Evolutionary conservation across 2,329 filamentous ascomycete genomes (phyloP), one percentile per base, ranked within the genome.

Genomic region (Xylaria sp.): DNA sequence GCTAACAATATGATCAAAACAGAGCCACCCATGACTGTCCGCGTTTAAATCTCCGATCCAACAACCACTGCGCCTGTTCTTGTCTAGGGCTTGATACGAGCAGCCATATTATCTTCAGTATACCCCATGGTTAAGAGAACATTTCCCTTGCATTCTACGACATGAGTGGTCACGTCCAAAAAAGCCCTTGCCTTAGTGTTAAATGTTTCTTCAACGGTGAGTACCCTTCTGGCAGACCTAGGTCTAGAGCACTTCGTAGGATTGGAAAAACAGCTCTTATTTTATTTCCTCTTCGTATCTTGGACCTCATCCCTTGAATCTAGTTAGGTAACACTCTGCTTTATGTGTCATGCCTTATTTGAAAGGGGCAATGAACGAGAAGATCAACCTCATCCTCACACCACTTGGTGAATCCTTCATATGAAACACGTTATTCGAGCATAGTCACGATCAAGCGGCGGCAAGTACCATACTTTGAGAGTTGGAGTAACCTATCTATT

Each of bases 171-270:
- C 25, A 29, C 32, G 37, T 29, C n/a, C n/a, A 18, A 63, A 25
- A 18, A 51, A 40, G 10, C 37, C 55, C 65, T 51, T 65, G 55
- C 42, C 21, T 69, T 35, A 42, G 21, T 59, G 44, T 37, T 68
- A 37, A 51, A 54, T 27, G 13, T 29, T 32, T 18, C 18, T 18
- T 44, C 4, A 51, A 37, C 40, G 21, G 42, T 42, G 35, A 21
- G 18, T 9, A n/a, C n/a, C 57, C 16, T 25, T 21, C 42, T 53
- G 25, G 21, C 5, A 29, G 21, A 32, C 21, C 16, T 44, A 42
- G 44, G 4, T 23, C 23, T 27, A 6, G 23, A 18, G 47, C 16
- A 23, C 23, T 16, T 50, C 25, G n/a, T 4, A 25, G 16, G 1
- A 61, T 50, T 27, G 58, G 8, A 27, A 21, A 35, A 54, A 1